These are phyloP conservation scores for Blastocystis sp. DNA, from an alignment of 352 stramenopile genomes.

Conservation along the genomic window DNA sequence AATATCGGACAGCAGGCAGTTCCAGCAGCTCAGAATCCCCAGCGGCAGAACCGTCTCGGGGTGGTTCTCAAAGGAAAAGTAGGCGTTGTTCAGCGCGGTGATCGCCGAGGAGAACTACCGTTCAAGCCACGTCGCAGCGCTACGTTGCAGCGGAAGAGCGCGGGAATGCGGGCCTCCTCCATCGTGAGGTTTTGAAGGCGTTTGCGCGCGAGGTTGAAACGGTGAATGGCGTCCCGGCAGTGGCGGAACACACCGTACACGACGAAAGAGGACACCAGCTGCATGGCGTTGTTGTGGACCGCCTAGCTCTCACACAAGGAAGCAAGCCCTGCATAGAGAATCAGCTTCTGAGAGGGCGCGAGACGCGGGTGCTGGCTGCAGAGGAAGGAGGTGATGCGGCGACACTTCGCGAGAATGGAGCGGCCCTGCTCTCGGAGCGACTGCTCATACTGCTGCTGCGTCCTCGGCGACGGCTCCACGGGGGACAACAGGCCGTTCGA, in stretches of 20 bases:
- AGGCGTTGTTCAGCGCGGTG: slow-evolving; percentile 1
- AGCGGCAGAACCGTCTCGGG: slow-evolving; percentile 22
- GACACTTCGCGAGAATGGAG: background rate
- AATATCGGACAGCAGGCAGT: slow-evolving; percentile 30
- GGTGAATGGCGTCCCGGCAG: background rate
- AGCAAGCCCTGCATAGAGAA: background rate
- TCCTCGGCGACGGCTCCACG: background rate
- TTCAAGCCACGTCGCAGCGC: background rate
- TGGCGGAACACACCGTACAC: background rate
- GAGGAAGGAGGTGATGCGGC: background rate
- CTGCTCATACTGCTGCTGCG: background rate
- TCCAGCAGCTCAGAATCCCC: background rate
- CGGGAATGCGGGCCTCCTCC: slow-evolving; percentile 9
- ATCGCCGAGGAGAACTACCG: slow-evolving; percentile 11
- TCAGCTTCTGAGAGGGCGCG: background rate
- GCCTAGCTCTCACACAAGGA: background rate
- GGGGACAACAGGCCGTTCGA: background rate
- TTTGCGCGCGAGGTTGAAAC: background rate
- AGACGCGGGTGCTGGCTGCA: background rate
- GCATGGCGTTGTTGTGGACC: background rate
- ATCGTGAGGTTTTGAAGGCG: background rate
- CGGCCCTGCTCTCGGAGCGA: background rate
- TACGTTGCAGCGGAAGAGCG: slow-evolving; percentile 51
- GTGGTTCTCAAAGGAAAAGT: slow-evolving; percentile 13
- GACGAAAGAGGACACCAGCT: background rate